Conservation (phyloP, 2,329 filamentous ascomycete species). For the Blumeria hordei region DNA sequence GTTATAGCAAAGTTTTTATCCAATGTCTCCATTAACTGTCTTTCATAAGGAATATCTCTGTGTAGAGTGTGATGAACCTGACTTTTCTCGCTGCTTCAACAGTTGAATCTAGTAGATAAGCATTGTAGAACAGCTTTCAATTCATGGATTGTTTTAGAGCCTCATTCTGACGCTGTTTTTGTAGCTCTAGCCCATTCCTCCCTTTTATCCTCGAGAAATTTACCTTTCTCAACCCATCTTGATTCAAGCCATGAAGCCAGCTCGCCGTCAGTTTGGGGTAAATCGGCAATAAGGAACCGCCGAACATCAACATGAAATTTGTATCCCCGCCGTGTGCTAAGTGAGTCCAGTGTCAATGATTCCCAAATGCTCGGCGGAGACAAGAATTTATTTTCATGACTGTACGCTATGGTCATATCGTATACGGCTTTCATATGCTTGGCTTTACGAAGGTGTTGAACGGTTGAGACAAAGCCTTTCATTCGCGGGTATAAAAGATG, state of each 20-base stretch:
- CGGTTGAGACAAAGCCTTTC: constrained; percentile 34
- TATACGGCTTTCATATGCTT: constrained; percentile 29
- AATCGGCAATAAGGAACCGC: constrained; percentile 23
- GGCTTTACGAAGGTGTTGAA: constrained; percentile 27
- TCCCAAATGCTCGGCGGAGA: constrained; percentile 28
- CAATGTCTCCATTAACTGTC: no score
- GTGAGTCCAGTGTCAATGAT: constrained; percentile 19
- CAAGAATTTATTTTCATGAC: constrained; percentile 20
- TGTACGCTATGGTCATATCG: constrained; percentile 30
- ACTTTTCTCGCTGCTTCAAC: no score
- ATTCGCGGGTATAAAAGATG: constrained; percentile 35
- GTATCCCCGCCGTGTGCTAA: constrained; percentile 20
- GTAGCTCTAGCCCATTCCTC: constrained; percentile 17
- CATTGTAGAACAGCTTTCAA: no score
- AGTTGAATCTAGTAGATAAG: no score
- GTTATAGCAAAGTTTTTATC: no score
- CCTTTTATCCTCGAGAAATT: constrained; percentile 23
- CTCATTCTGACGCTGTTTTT: no score
- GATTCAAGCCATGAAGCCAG: constrained; percentile 28
- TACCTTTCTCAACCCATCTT: constrained; percentile 27
- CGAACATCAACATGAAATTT: constrained; percentile 26
- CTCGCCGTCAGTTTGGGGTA: constrained; percentile 23
- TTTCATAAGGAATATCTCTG: no score
- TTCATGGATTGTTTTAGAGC: no score
- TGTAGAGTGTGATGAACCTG: no score